phyloP scores from a whole-genome alignment of 305 asterid genomes.

The Fraxinus xanthoxyloides region DNA sequence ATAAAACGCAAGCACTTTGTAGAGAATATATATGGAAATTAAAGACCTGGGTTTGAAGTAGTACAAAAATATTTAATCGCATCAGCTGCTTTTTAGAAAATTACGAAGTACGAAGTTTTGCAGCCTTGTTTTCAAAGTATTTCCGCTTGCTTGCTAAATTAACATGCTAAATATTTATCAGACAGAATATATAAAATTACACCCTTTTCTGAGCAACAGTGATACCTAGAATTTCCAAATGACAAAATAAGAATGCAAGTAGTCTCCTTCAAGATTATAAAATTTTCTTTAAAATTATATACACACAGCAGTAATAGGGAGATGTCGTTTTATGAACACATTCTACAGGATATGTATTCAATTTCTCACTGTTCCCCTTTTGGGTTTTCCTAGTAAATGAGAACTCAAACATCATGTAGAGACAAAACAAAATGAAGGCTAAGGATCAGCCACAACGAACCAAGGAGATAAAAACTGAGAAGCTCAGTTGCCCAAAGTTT shows the following conservation, averaged over 20 bases:
- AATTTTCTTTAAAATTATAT: not conserved
- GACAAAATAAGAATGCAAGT: not conserved
- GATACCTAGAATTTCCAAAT: constrained; percentile 1
- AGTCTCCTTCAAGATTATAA: constrained; percentile 6
- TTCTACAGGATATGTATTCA: not conserved
- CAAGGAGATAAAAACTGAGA: not conserved
- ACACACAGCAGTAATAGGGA: not conserved
- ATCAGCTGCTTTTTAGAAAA: not conserved
- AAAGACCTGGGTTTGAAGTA: constrained; percentile 6
- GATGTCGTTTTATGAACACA: not conserved
- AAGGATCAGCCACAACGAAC: not conserved
- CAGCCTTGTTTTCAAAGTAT: constrained; percentile 10
- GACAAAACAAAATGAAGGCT: not conserved
- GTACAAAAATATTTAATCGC: not conserved
- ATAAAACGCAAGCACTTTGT: not conserved
- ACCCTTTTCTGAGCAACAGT: constrained; percentile 4
- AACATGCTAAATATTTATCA: constrained; percentile 15
- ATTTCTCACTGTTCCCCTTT: not conserved
- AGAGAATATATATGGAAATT: not conserved
- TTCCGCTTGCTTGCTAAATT: not conserved
- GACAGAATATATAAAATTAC: not conserved
- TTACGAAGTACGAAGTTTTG: not conserved
- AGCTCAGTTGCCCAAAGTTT: not conserved
- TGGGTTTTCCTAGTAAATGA: not conserved
- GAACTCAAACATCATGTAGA: not conserved